These are phyloP conservation scores for Cokeromyces recurvatus DNA, from an alignment of 371 early-diverging fungal species.

Conservation along the genomic window DNA sequence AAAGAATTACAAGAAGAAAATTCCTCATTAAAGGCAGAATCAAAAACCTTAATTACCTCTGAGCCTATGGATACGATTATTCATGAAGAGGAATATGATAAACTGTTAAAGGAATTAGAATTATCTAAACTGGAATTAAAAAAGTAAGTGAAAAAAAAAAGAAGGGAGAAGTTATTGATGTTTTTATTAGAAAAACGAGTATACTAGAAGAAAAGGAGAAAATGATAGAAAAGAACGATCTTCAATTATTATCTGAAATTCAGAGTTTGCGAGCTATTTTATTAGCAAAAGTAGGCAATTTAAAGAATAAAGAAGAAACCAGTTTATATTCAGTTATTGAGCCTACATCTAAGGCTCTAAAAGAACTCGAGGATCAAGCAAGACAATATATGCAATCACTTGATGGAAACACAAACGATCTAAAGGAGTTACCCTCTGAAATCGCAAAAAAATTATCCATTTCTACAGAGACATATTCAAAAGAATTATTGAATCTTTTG, in stretches of 20 bases:
- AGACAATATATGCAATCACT: constrained; percentile 28
- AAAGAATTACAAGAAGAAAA: constrained; percentile 48
- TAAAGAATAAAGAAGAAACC: constrained; percentile 13
- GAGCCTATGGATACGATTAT: no score
- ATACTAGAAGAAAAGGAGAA: constrained; percentile 27
- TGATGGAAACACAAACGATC: constrained; percentile 17
- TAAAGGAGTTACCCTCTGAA: constrained; percentile 28
- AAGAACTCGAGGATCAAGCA: constrained; percentile 29
- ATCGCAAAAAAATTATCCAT: constrained; percentile 33
- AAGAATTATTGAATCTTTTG: constrained; percentile 22
- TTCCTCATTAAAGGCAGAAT: constrained; percentile 17
- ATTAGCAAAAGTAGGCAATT: constrained; percentile 33
- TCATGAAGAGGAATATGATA: constrained; percentile 19
- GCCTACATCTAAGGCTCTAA: constrained; percentile 30
- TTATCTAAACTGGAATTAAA: constrained; percentile 20
- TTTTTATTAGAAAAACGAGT: constrained; percentile 24
- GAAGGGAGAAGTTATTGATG: no score
- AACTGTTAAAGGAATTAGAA: constrained; percentile 24
- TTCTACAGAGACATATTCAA: constrained; percentile 30
- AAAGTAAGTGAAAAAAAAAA: no score
- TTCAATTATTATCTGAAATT: constrained; percentile 31
- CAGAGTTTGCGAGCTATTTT: constrained; percentile 39
- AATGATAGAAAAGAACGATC: constrained; percentile 24
- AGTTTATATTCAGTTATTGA: constrained; percentile 5
- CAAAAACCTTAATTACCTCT: background rate